A percentile compares a stretch with the other conserved stretches of the same genome.
phyloP scores from a whole-genome alignment of 495 filamentous ascomycete genomes.

The Cercophora sp. region DNA sequence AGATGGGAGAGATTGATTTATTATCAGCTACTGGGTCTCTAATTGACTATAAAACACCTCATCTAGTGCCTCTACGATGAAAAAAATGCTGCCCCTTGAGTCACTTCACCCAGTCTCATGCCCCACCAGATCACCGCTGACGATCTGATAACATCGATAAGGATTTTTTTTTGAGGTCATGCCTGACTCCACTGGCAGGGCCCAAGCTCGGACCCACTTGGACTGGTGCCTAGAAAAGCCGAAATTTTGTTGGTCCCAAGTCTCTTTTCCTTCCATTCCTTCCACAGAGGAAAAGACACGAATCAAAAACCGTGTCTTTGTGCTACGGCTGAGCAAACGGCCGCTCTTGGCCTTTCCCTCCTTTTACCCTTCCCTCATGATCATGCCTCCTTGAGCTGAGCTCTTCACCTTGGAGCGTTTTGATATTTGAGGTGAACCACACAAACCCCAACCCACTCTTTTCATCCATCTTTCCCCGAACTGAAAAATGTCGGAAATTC shows the following conservation, averaged over 20 bases:
- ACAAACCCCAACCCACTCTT: too few relatives aligned
- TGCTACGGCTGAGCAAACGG: constrained; percentile 11
- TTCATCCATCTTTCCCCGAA: constrained; percentile 3
- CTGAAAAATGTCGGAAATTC: constrained; percentile 26
- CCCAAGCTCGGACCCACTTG: constrained; percentile 12
- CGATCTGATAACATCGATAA: too few relatives aligned
- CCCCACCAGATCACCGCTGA: too few relatives aligned
- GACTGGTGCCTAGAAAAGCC: constrained; percentile 17
- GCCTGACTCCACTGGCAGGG: constrained; percentile 2
- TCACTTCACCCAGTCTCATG: too few relatives aligned
- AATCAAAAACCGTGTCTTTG: constrained; percentile 25
- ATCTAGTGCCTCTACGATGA: too few relatives aligned
- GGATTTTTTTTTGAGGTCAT: constrained; percentile 8
- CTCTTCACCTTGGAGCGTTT: constrained; percentile 20
- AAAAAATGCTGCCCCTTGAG: too few relatives aligned
- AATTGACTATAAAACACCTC: too few relatives aligned
- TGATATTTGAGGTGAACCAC: too few relatives aligned
- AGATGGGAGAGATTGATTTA: too few relatives aligned
- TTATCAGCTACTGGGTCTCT: too few relatives aligned
- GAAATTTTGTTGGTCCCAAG: constrained; percentile 17
- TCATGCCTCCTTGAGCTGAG: constrained; percentile 19
- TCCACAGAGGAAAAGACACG: constrained; percentile 40
- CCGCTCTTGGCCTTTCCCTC: constrained; percentile 8
- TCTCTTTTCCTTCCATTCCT: constrained; percentile 19
- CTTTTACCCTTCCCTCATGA: constrained; percentile 9